These are phyloP conservation scores for Globisporangium polare DNA, from an alignment of 352 stramenopile species.

Conservation along the genomic window DNA sequence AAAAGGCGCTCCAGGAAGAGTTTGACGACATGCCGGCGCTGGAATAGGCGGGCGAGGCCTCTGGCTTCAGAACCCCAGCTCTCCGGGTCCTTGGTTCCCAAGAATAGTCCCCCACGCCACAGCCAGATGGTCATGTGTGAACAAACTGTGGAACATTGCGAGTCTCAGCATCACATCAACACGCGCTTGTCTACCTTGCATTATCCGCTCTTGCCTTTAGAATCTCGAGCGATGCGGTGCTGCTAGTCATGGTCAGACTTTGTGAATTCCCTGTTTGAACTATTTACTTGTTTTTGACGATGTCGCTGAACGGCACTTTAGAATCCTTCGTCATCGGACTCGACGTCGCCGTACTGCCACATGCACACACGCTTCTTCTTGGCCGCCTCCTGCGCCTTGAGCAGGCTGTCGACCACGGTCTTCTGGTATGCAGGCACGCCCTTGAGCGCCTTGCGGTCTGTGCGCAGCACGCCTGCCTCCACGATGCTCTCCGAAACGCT, in stretches of 20 bases:
- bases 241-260: neutral
- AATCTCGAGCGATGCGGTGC: neutral
- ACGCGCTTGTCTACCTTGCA: neutral
- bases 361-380: conserved; percentile 92
- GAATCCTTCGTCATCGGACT: conserved; percentile 91
- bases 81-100: neutral
- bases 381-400: conserved; percentile 88
- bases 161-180: neutral
- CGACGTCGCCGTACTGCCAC: conserved; percentile 97
- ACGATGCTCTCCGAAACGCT: conserved; percentile 90
- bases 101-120: no score
- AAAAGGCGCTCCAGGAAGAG: conserved; percentile 58
- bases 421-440: conserved; percentile 62
- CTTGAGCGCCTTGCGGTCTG: conserved; percentile 80
- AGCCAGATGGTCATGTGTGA: neutral
- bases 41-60: conserved; percentile 27
- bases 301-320: neutral
- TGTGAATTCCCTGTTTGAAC: conserved; percentile 6
- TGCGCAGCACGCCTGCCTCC: conserved; percentile 82
- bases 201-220: neutral
- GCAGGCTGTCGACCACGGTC: conserved; percentile 86
- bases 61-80: no score
- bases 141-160: neutral
- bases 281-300: conserved; percentile 4
- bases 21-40: conserved; percentile 84